Base-by-base conservation (phyloP, 2,329 filamentous ascomycete genomes). In the Aureobasidium sp. region DNA sequence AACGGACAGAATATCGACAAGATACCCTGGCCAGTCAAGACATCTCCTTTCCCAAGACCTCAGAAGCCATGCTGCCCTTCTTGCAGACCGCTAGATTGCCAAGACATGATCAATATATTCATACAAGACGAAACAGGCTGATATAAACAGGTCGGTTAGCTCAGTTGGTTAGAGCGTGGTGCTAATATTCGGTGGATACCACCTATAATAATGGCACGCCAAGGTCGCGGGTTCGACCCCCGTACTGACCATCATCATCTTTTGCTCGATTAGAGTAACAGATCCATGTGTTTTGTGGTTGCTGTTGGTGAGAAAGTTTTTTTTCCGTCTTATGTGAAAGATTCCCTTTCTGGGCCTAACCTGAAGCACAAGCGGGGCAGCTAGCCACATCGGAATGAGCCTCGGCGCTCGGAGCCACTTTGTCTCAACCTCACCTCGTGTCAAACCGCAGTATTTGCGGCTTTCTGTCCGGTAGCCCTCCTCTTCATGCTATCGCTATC, bases 121-220 rank as follows among this genome's bases (percentile, higher is more conserved):
- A 1, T 20, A 20, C 20, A 1, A 20, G 20, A 32, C 29, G 1
- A 32, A 32, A 15, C 37, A 34, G 32, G 32, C 1, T 34, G 34
- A 29, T 56, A 47, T 12, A 41, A 50, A 20, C 20, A 50, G 61
- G 61, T 64, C 63, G 64, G 44, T 65, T 68, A 65, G 67, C 67
- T 68, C 67, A 68, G 67, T 68, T 68, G 67, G 67, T 68, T 68
- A 68, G 67, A 66, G 67, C 67, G 66, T 68, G 67, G 67, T 68
- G 66, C 66, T 68, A 68, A 68, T 68, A 64, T 53, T n/a, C 5
- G 1, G 8, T 27, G 27, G 29, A 53, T 37, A 46, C 20, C 29
- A 32, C 29, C 29, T 8, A 32, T 32, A 8, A 32, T 2, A 32
- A 17, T 15, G 37, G 39, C 27, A 68, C 66, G 67, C 67, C 67